Percentiles rank a stretch among this genome's conserved stretches.
Conservation (phyloP, 2,329 filamentous ascomycete genomes). For the Chaetomiaceae sp. region DNA sequence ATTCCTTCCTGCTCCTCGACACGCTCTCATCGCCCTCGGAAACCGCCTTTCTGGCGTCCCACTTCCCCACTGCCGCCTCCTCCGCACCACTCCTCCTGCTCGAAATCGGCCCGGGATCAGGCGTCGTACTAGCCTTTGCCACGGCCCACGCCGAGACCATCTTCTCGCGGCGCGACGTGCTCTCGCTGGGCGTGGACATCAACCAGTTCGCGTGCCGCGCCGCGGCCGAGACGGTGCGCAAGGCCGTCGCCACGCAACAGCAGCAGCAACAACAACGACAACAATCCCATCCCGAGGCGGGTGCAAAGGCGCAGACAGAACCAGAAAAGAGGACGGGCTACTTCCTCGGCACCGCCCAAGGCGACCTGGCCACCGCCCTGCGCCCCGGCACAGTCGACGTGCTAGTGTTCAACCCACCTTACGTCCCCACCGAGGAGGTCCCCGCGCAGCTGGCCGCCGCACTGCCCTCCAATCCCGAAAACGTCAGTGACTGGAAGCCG, state of each 20-base stretch:
- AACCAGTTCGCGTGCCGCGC: constrained; percentile 78
- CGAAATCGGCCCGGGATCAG: constrained; percentile 87
- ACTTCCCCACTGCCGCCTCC: constrained; percentile 43
- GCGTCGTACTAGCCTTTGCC: constrained; percentile 85
- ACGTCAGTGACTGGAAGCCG: too few species aligned
- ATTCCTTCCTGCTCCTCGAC: constrained; percentile 90
- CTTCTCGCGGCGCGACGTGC: constrained; percentile 63
- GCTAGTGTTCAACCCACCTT: constrained; percentile 93
- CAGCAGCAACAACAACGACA: too few species aligned
- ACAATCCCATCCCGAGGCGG: too few species aligned
- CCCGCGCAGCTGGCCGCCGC: constrained; percentile 42
- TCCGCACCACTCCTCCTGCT: constrained; percentile 49
- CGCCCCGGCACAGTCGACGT: constrained; percentile 62
- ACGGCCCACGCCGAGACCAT: constrained; percentile 67
- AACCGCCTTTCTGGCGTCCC: constrained; percentile 57
- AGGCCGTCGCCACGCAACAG: constrained; percentile 29
- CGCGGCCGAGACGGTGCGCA: constrained; percentile 61
- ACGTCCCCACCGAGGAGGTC: constrained; percentile 78
- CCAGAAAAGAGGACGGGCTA: constrained; percentile 30
- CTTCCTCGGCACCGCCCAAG: constrained; percentile 62
- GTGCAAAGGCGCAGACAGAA: constrained; percentile 23
- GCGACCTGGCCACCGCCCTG: constrained; percentile 62
- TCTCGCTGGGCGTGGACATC: constrained; percentile 75
- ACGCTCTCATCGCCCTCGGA: constrained; percentile 71
- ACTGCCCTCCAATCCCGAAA: too few species aligned